Evolutionary conservation across 495 filamentous ascomycete species (phyloP).

Genomic region (Ramalina intermedia): DNA sequence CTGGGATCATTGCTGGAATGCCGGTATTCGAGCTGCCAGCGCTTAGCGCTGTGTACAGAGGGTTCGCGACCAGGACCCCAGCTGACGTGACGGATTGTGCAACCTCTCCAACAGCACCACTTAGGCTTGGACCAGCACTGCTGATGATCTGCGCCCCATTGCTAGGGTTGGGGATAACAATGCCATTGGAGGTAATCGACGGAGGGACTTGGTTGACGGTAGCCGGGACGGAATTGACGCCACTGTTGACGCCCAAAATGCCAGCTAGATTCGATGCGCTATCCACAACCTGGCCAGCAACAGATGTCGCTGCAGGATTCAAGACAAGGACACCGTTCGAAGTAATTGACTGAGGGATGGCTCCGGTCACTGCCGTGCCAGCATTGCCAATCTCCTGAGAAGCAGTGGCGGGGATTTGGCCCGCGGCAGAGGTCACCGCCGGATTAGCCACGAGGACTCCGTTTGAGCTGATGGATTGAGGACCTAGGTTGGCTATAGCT

Average conservation of each 20-base stretch:
- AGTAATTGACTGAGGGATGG: background rate
- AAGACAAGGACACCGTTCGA: background rate
- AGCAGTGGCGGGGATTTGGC: too few relatives aligned
- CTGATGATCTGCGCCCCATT: background rate
- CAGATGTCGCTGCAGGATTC: background rate
- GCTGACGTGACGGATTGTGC: background rate
- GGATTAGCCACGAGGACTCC: background rate
- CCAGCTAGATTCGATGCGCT: too few relatives aligned
- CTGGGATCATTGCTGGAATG: background rate
- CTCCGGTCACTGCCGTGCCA: background rate
- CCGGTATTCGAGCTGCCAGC: background rate
- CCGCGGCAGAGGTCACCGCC: too few relatives aligned
- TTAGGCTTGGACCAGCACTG: background rate
- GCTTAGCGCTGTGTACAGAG: background rate
- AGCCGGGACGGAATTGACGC: background rate
- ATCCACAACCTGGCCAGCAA: too few relatives aligned
- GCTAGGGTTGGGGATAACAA: background rate
- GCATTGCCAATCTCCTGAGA: too few relatives aligned
- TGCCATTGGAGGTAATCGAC: constrained; percentile 6
- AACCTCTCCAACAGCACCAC: background rate
- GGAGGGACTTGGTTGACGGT: constrained; percentile 7
- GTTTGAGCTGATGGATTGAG: constrained; percentile 1
- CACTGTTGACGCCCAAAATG: background rate
- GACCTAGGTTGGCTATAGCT: background rate
- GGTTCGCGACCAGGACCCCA: background rate